These are phyloP conservation scores for Coemansia umbellata DNA, from an alignment of 192 early-diverging fungal genomes.

Conservation along the genomic window DNA sequence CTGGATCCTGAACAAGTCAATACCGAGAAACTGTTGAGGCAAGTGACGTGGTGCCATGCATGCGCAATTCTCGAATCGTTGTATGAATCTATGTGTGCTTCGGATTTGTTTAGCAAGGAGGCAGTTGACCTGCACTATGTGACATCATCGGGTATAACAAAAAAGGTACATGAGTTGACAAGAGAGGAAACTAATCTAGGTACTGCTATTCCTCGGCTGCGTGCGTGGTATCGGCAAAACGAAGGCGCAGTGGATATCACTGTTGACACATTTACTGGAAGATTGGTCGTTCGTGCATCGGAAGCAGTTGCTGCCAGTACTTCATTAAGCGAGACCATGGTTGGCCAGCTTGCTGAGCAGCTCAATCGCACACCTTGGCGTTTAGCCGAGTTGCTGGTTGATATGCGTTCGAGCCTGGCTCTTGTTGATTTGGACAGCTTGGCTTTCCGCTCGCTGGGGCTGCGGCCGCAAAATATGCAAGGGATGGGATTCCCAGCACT, in stretches of 20 bases:
- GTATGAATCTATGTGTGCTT: slow-evolving; percentile 10
- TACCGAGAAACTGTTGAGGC: slow-evolving; percentile 29
- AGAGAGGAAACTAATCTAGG: slow-evolving; percentile 11
- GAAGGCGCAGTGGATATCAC: slow-evolving; percentile 46
- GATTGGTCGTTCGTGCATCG: slow-evolving; percentile 36
- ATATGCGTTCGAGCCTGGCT: slow-evolving; percentile 44
- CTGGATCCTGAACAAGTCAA: slow-evolving; percentile 26
- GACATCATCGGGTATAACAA: slow-evolving; percentile 12
- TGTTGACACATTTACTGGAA: slow-evolving; percentile 35
- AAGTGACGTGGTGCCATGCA: slow-evolving; percentile 42
- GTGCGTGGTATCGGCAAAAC: slow-evolving; percentile 42
- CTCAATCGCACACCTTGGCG: slow-evolving; percentile 43
- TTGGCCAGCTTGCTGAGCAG: slow-evolving; percentile 36
- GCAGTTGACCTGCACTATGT: slow-evolving; percentile 35
- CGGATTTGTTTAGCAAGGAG: slow-evolving; percentile 18
- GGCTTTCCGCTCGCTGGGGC: slow-evolving; percentile 36
- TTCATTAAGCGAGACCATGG: slow-evolving; percentile 33
- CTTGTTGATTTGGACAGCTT: slow-evolving; percentile 44
- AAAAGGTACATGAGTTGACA: slow-evolving; percentile 1
- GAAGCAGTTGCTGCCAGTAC: slow-evolving; percentile 21
- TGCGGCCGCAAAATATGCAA: slow-evolving; percentile 30
- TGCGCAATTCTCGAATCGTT: slow-evolving; percentile 26
- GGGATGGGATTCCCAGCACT: neutral
- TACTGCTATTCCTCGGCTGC: slow-evolving; percentile 24
- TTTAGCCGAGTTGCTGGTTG: slow-evolving; percentile 34